phyloP scores from a whole-genome alignment of 179 eudicot species.

The Vitellaria paradoxa region DNA sequence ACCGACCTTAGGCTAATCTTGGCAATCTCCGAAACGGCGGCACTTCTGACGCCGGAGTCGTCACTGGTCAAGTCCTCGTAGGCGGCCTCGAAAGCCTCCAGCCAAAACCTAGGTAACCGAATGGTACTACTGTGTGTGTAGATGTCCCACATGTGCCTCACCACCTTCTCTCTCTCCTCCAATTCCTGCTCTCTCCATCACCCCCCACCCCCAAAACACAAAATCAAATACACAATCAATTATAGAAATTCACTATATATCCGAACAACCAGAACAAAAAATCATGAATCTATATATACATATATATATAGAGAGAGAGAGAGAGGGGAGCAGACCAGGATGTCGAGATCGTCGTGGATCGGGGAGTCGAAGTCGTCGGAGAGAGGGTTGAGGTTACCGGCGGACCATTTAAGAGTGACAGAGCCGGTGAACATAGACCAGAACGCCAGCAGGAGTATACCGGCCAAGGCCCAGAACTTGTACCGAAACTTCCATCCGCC shows the following conservation, averaged over 20 bases:
- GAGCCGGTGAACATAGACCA: slow-evolving; percentile 68
- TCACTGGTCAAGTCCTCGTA: slow-evolving; percentile 56
- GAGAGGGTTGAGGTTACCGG: slow-evolving; percentile 23
- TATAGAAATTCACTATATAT: not conserved
- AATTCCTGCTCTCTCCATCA: slow-evolving; percentile 32
- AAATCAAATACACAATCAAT: not conserved
- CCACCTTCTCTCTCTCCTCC: slow-evolving; percentile 64
- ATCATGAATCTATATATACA: not conserved
- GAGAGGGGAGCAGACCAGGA: slow-evolving; percentile 28
- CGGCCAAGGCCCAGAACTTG: slow-evolving; percentile 50
- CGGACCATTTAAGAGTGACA: slow-evolving; percentile 56
- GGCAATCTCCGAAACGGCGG: slow-evolving; percentile 57
- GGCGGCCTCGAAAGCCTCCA: slow-evolving; percentile 61
- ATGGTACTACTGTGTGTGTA: slow-evolving; percentile 42
- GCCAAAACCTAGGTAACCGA: slow-evolving; percentile 59
- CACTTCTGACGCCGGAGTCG: slow-evolving; percentile 25
- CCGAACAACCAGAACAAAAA: slow-evolving; percentile 1
- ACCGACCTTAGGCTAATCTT: slow-evolving; percentile 40
- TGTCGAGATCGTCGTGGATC: slow-evolving; percentile 41
- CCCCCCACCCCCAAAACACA: not conserved
- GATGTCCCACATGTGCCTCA: slow-evolving; percentile 57
- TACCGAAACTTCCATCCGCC: slow-evolving; percentile 25
- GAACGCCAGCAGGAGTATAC: slow-evolving; percentile 42
- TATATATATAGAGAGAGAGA: not conserved
- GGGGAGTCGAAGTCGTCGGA: slow-evolving; percentile 26